Conservation (phyloP, 352 stramenopile genomes). For the Phytophthora niederhauseri region DNA sequence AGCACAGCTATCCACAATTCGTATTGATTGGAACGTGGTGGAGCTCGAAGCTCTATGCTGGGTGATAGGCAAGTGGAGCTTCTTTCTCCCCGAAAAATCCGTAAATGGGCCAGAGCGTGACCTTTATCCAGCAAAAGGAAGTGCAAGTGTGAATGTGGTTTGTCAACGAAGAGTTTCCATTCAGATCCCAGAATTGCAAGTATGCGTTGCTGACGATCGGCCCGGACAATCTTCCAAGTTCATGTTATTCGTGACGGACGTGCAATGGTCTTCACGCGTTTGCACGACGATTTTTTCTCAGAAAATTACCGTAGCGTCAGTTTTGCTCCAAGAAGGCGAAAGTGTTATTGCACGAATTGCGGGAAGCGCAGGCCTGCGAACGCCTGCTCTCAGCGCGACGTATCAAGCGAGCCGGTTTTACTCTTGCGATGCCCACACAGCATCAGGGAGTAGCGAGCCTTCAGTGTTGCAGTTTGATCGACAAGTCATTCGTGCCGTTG, state of each 20-base stretch:
- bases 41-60: constrained; percentile 74
- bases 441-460: constrained; percentile 7
- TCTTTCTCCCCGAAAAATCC: constrained; percentile 61
- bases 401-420: constrained; percentile 55
- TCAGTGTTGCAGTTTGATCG: constrained; percentile 31
- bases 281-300: constrained; percentile 45
- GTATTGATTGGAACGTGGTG: constrained; percentile 51
- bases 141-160: constrained; percentile 29
- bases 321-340: constrained; percentile 41
- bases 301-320: constrained; percentile 32
- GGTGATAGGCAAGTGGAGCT: constrained; percentile 80
- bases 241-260: constrained; percentile 36
- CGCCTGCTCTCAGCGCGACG: constrained; percentile 48
- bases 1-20: constrained; percentile 50
- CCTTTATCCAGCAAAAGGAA: constrained; percentile 35
- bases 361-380: constrained; percentile 44
- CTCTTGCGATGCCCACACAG: constrained; percentile 15
- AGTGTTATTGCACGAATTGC: constrained; percentile 42
- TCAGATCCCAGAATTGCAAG: constrained; percentile 35
- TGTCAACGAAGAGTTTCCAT: constrained; percentile 42
- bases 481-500: constrained; percentile 24
- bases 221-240: constrained; percentile 25
- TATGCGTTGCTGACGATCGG: constrained; percentile 41
- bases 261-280: constrained; percentile 39
- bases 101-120: constrained; percentile 29